Evolutionary conservation across 331 rosid genomes (phyloP), one percentile per base, ranked within the genome.

Genomic region (Malus hybrid): DNA sequence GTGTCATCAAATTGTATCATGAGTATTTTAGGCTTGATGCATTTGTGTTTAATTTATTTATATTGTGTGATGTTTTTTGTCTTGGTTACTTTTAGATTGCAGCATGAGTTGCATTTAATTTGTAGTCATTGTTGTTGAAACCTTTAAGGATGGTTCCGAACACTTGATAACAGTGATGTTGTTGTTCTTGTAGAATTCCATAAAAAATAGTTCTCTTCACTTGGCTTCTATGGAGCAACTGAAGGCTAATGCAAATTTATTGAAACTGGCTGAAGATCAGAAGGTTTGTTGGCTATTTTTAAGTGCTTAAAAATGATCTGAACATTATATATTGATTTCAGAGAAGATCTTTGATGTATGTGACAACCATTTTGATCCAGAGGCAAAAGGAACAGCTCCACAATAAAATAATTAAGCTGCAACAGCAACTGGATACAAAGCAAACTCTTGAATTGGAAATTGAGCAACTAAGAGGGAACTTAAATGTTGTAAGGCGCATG

Each of bases 211-310:
- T 80, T 85, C 95, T 84, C 90, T 95, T 69, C 87, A 89, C 75
- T 72, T 92, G 96, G 99, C 99, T 81, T 82, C 86, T 79, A 50
- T 78, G 84, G 99, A 89, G 89, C 98, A 92, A 81, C 78, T 78
- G 75, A 92, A 75, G 83, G 93, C 97, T 65, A 90, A 88, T 55
- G 90, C 85, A 77, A 89, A 89, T 67, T 83, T 95, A 73, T 44
- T 90, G 83, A 95, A 90, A 85, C 83, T 95, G 78, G 98, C 97
- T 5, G 96, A 91, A 67, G 99, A 92, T 79, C 99, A 95, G 75
- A 89, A 92, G 99, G 99, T 95, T 67, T 78, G 79, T 80, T 85
- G 66, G 76, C 55, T 73, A 73, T 68, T 73, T 79, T 68, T 64
- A 24, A 72, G 81, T 68, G 72, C 64, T 13, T 74, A 75, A 18